Percentiles rank a stretch among this genome's conserved stretches.
Conservation (phyloP, 495 filamentous ascomycete genomes). For the Tuber magnatum region DNA sequence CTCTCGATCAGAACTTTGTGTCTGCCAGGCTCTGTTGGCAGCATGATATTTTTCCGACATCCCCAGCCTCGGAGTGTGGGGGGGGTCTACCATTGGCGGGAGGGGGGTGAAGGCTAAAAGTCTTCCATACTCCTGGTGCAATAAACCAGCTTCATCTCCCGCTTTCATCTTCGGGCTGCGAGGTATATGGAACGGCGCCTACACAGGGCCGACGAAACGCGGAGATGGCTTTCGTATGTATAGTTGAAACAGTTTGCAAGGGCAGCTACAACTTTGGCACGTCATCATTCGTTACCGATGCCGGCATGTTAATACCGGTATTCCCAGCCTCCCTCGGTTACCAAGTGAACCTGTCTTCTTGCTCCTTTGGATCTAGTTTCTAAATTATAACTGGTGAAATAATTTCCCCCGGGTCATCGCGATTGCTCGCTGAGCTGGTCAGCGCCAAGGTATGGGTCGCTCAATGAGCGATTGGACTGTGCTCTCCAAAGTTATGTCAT, state of each 20-base stretch:
- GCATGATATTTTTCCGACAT: neutral
- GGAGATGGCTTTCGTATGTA: neutral
- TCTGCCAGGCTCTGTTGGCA: no score
- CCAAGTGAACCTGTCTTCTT: neutral
- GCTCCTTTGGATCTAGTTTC: neutral
- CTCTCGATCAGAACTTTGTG: neutral
- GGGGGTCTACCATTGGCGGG: neutral
- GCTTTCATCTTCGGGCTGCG: neutral
- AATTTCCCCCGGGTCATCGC: neutral
- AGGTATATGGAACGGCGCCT: neutral
- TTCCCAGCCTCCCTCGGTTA: neutral
- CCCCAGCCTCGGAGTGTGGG: neutral
- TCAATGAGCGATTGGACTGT: neutral
- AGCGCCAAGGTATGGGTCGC: neutral
- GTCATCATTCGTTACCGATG: neutral
- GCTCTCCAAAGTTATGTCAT: neutral
- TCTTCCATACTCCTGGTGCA: neutral
- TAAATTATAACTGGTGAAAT: neutral
- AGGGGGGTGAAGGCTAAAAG: neutral
- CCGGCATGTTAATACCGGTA: neutral
- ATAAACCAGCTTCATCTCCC: neutral
- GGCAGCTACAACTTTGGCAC: neutral
- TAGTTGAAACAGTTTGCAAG: neutral
- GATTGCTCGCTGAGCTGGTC: conserved; percentile 1
- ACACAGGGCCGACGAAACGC: neutral